Evolutionary conservation across 83 land plant genomes (phyloP).

Genomic region (Picea abies): DNA sequence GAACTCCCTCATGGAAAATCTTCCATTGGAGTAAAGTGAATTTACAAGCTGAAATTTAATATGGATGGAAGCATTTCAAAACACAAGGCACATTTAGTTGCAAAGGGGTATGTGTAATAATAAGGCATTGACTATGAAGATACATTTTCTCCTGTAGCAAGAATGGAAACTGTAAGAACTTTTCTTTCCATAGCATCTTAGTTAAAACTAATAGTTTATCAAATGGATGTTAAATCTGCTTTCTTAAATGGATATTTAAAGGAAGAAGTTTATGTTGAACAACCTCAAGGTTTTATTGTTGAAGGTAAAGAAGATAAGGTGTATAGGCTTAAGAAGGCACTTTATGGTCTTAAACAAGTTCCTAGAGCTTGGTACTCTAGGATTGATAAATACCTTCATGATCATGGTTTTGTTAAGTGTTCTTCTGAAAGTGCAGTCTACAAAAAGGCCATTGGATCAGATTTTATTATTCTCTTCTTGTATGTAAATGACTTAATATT

Average conservation of each 20-base stretch:
- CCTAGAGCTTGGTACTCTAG: neutral
- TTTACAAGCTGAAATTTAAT: neutral
- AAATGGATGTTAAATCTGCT: slow-evolving; percentile 21
- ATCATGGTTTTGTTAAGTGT: neutral
- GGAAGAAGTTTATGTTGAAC: slow-evolving; percentile 21
- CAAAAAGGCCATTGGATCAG: neutral
- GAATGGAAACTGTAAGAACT: neutral
- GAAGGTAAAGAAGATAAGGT: slow-evolving; percentile 9
- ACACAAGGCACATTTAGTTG: slow-evolving; percentile 3
- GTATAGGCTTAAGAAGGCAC: slow-evolving; percentile 11
- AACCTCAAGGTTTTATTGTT: slow-evolving; percentile 9
- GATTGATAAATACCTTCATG: neutral
- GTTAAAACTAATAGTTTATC: neutral
- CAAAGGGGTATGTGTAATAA: slow-evolving; percentile 16
- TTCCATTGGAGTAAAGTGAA: neutral
- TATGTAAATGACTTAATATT: neutral
- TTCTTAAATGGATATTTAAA: slow-evolving; percentile 10
- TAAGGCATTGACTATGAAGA: slow-evolving; percentile 7
- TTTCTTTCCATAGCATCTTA: neutral
- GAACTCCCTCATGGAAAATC: neutral
- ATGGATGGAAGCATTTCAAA: neutral
- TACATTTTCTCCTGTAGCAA: neutral
- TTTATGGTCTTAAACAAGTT: neutral
- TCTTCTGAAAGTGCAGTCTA: neutral
- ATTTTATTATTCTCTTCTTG: neutral